phyloP scores from a whole-genome alignment of 768 basidiomycete species.

The Pleurotus platypus region DNA sequence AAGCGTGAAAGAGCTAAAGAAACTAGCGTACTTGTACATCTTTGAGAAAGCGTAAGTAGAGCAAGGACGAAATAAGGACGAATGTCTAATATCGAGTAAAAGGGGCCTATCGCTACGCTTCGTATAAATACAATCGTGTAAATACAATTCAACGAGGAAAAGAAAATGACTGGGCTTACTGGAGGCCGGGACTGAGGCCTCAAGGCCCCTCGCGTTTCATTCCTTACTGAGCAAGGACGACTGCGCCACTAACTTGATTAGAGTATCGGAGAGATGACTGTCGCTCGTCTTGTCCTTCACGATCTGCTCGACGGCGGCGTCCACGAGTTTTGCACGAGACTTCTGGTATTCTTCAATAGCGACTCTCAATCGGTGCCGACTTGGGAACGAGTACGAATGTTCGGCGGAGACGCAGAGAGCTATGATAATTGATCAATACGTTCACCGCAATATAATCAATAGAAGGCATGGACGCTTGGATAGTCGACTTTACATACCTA shows the following conservation, averaged over 20 bases:
- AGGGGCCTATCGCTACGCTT: too few species aligned
- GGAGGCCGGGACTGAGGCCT: too few species aligned
- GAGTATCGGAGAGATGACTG: not conserved
- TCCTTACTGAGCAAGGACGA: not conserved
- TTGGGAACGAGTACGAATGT: not conserved
- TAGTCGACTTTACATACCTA: not conserved
- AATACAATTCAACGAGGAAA: too few species aligned
- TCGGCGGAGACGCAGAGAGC: not conserved
- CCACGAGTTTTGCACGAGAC: not conserved
- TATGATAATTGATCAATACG: not conserved
- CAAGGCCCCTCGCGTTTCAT: too few species aligned
- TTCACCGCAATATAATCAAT: not conserved
- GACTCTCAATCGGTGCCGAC: not conserved
- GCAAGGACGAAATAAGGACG: too few species aligned
- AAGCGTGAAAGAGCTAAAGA: conserved; percentile 78
- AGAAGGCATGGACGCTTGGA: not conserved
- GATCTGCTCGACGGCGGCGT: not conserved
- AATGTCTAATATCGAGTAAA: too few species aligned
- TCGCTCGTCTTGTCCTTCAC: not conserved
- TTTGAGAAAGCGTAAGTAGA: conserved; percentile 59
- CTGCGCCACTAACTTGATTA: not conserved
- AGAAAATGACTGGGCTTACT: too few species aligned
- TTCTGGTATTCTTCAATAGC: not conserved
- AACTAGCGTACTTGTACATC: conserved; percentile 89
- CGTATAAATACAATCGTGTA: too few species aligned